These are phyloP conservation scores for Onygenales sp. DNA, from an alignment of 2,329 filamentous ascomycete species.

Conservation along the genomic window DNA sequence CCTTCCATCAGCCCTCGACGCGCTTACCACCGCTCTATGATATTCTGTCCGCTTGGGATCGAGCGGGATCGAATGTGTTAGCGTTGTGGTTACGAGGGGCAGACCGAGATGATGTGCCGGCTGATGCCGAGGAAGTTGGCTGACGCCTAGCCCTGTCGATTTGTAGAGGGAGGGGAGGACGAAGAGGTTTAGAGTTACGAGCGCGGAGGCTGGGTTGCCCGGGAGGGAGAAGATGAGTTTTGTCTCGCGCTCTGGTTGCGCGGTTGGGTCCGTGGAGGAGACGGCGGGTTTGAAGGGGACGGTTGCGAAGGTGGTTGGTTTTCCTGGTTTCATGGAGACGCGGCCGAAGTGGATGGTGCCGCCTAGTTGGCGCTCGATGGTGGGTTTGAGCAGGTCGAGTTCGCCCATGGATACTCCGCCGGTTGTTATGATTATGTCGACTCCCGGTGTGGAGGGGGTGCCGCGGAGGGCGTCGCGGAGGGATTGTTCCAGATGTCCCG, in stretches of 20 bases:
- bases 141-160: constrained; percentile 51
- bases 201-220: constrained; percentile 84
- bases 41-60: constrained; percentile 78
- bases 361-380: constrained; percentile 78
- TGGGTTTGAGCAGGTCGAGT: constrained; percentile 90
- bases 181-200: constrained; percentile 91
- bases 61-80: constrained; percentile 63
- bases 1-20: constrained; percentile 51
- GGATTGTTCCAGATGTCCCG: constrained; percentile 63
- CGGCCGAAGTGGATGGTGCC: constrained; percentile 94
- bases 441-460: constrained; percentile 29
- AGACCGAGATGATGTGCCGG: constrained; percentile 55
- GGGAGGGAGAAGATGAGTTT: constrained; percentile 83
- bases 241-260: constrained; percentile 44
- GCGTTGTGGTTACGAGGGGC: constrained; percentile 58
- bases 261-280: constrained; percentile 21
- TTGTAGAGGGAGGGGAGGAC: constrained; percentile 80
- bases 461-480: constrained; percentile 64
- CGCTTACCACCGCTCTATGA: constrained; percentile 69
- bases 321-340: constrained; percentile 95
- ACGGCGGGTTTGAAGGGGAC: constrained; percentile 51
- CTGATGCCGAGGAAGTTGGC: constrained; percentile 46
- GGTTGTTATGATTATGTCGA: constrained; percentile 80
- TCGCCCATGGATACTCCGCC: constrained; percentile 98
- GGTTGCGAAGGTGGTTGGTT: constrained; percentile 93